Evolutionary conservation across 2,329 filamentous ascomycete genomes (phyloP).

Genomic region (Pseudogymnoascus sp.): DNA sequence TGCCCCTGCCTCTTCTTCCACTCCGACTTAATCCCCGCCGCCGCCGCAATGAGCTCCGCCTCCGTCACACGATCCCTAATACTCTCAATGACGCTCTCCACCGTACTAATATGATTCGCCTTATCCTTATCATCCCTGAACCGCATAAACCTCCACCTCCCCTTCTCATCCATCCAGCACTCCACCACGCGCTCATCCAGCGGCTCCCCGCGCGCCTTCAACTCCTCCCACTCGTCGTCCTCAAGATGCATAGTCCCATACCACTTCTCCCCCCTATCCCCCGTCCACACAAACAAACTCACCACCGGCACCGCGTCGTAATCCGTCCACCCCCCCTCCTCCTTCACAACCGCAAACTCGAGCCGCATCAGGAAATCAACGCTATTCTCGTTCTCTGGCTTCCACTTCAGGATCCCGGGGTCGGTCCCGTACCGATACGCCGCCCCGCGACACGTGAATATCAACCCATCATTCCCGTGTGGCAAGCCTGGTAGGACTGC

Average conservation of each 20-base stretch:
- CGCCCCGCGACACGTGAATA: constrained; percentile 90
- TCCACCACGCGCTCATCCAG: constrained; percentile 87
- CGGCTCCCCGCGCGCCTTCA: constrained; percentile 66
- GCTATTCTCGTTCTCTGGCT: constrained; percentile 89
- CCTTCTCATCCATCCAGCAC: constrained; percentile 69
- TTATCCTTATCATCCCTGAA: constrained; percentile 90
- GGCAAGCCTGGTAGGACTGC: constrained; percentile 73
- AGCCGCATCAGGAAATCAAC: constrained; percentile 82
- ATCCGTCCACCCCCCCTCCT: constrained; percentile 59
- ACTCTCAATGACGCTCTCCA: constrained; percentile 79
- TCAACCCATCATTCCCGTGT: constrained; percentile 92
- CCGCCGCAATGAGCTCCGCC: constrained; percentile 65
- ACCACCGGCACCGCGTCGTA: constrained; percentile 73
- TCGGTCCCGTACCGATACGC: constrained; percentile 88
- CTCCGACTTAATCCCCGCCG: constrained; percentile 63
- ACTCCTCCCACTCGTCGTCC: constrained; percentile 70
- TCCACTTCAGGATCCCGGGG: constrained; percentile 94
- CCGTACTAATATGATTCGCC: constrained; percentile 79
- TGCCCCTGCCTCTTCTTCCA: constrained; percentile 53
- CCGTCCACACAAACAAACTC: constrained; percentile 62
- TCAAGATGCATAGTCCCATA: constrained; percentile 64
- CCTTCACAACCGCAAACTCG: constrained; percentile 63
- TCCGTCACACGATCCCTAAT: constrained; percentile 81
- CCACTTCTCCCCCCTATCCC: constrained; percentile 40
- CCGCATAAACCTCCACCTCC: constrained; percentile 76